A percentile compares a stretch with the other conserved stretches of the same genome.
These are phyloP conservation scores for Myxozyma kluyveri DNA, from an alignment of 805 yeast genomes.

Conservation along the genomic window DNA sequence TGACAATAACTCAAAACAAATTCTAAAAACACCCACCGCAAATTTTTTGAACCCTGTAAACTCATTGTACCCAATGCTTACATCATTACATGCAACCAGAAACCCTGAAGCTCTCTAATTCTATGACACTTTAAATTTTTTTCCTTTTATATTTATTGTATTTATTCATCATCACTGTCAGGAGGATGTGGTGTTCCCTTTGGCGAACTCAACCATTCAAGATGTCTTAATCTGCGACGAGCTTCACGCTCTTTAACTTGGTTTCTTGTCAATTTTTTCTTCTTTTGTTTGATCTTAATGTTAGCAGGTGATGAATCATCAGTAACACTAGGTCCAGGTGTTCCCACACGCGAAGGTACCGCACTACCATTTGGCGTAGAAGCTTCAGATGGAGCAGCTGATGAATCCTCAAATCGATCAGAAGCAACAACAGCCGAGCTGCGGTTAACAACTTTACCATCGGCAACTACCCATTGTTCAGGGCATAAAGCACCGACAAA, in stretches of 20 bases:
- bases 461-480: conserved; percentile 96
- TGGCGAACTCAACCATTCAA: conserved; percentile 93
- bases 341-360: conserved; percentile 30
- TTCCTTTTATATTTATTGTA: conserved; percentile 25
- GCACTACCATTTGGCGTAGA: conserved; percentile 51
- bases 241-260: conserved; percentile 88
- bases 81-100: neutral
- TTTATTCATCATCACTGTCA: conserved; percentile 90
- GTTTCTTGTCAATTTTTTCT: conserved; percentile 97
- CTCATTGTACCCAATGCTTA: no score
- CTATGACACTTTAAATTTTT: neutral
- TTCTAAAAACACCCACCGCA: neutral
- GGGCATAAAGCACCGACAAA: conserved; percentile 97
- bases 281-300: conserved; percentile 85
- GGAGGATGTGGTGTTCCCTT: conserved; percentile 96
- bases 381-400: conserved; percentile 69
- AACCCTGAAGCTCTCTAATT: no score
- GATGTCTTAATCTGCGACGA: conserved; percentile 89
- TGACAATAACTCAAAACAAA: neutral
- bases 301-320: conserved; percentile 94
- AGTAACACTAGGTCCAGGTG: conserved; percentile 22
- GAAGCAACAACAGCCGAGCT: conserved; percentile 74
- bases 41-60: neutral
- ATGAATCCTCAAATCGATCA: conserved; percentile 77
- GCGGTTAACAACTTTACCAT: conserved; percentile 82